Evolutionary conservation across 2,329 filamentous ascomycete species (phyloP).

Genomic region (Hypoxylon sp.): DNA sequence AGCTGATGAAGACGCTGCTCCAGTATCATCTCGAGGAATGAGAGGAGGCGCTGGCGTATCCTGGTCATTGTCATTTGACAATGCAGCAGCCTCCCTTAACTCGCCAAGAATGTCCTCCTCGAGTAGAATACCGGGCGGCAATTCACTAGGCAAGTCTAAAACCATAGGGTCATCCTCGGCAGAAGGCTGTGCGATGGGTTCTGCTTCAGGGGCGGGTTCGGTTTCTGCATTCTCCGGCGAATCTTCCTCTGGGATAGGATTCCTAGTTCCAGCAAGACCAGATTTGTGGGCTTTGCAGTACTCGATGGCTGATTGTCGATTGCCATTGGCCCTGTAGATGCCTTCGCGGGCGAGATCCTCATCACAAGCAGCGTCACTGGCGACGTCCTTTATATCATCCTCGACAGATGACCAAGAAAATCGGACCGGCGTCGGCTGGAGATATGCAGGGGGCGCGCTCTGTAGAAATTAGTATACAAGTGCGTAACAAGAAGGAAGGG

Average conservation of each 20-base stretch:
- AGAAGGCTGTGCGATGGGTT: slow-evolving; percentile 49
- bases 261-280: slow-evolving; percentile 71
- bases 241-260: slow-evolving; percentile 77
- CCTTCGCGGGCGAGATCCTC: slow-evolving; percentile 81
- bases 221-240: slow-evolving; percentile 53
- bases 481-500: neutral
- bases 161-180: slow-evolving; percentile 49
- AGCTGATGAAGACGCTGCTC: slow-evolving; percentile 45
- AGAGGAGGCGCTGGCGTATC: slow-evolving; percentile 48
- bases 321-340: slow-evolving; percentile 84
- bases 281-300: slow-evolving; percentile 79
- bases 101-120: slow-evolving; percentile 50
- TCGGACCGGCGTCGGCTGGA: slow-evolving; percentile 61
- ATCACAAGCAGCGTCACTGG: slow-evolving; percentile 51
- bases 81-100: slow-evolving; percentile 36
- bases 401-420: slow-evolving; percentile 64
- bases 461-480: slow-evolving; percentile 40
- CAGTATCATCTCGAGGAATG: slow-evolving; percentile 48
- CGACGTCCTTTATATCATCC: slow-evolving; percentile 54
- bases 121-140: slow-evolving; percentile 45
- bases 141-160: slow-evolving; percentile 48
- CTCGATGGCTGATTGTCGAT: slow-evolving; percentile 71
- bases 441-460: slow-evolving; percentile 55
- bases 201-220: slow-evolving; percentile 52
- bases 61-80: slow-evolving; percentile 39